Evolutionary conservation across 345 rosid species (phyloP), one percentile per base, ranked within the genome.

Genomic region (Eucalyptus marginata): DNA sequence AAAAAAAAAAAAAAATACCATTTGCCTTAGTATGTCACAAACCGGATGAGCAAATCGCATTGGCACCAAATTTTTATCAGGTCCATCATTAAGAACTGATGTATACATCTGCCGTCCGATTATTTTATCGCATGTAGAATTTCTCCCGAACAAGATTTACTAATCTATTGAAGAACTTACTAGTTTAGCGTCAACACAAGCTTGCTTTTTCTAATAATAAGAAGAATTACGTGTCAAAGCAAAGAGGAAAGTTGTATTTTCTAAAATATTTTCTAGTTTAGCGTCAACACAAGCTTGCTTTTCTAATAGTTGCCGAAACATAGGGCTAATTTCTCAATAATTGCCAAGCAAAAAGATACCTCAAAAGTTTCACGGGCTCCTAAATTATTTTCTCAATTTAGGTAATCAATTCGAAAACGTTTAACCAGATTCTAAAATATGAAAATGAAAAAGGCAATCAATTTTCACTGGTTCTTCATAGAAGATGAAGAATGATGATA

Each of bases 51-150:
- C 24, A 76, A 40, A 11, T 20, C 24, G 5, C 15, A 18, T 10
- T 7, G 8, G 43, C 7, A 40, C 5, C 5, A 18, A 1, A 20
- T 76, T 76, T 20, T 36, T 76, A 20, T 76, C 2, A 6, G 1
- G 46, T 20, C 25, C 15, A 6, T 10, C 43, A 2, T 11, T 76
- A 76, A 20, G 22, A 36, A 36, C 2, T 76, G 83, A 76, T 4
- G 14, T 10, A 2, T 76, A 11, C 29, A 20, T 40, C 11, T 1
- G 13, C 2, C 0, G 3, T 76, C 40, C 0, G 3, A 20, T 40
- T 3, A 62, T 62, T 12, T 59, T 9, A 24, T 9, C 0, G 62
- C 5, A 24, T 24, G 29, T 24, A 4, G 29, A 56, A 4, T 56
- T 56, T 24, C 62, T 56, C 11, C 29, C 6, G 0, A 56, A 56